Evolutionary conservation across 2,329 filamentous ascomycete genomes (phyloP), one percentile per base, ranked within the genome.

Genomic region (Ophiocordyceps australis): DNA sequence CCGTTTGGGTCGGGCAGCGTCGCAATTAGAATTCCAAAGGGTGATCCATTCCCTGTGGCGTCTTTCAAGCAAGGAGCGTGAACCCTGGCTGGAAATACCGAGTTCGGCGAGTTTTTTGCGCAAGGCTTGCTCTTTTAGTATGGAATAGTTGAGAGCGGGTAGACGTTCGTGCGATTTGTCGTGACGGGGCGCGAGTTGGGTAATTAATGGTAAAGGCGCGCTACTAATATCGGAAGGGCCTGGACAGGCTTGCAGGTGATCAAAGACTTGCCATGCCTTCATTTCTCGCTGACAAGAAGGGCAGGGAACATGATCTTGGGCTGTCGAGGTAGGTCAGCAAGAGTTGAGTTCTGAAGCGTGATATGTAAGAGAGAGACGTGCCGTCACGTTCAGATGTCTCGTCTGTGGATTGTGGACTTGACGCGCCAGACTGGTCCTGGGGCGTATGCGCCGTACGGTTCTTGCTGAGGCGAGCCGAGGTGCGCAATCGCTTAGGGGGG

Each of bases 11-110:
- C 58, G 57, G 19, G 65, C 66, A 3, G 85, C 77, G 48, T 98
- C 89, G 50, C 83, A 93, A 45, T 98, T 98, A 9, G 91, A 80
- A 47, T 98, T 98, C 77, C 82, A 94, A 12, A 98, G 54, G 20
- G 89, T 94, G 26, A 89, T 64, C 85, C 85, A 98, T 49, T 98
- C 89, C 14, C 69, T 80, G 41, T 95, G 85, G 12, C 91, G 68
- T 35, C 64, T 67, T 44, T 86, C 76, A 28, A 95, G 57, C 2
- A 85, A 58, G 23, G 62, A 55, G 23, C 75, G 75, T 1, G 62
- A 50, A 1, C 89, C 89, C 31, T 55, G 59, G 8, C 61, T 65
- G 0, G 81, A 74, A 29, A 95, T 73, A 1, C 85, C 82, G 2
- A 89, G 58, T 3, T 93, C 82, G 12, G 58, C 47, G 22, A 98